Conservation (phyloP, 2,329 filamentous ascomycete species). For the Plectosphaerella sp. region DNA sequence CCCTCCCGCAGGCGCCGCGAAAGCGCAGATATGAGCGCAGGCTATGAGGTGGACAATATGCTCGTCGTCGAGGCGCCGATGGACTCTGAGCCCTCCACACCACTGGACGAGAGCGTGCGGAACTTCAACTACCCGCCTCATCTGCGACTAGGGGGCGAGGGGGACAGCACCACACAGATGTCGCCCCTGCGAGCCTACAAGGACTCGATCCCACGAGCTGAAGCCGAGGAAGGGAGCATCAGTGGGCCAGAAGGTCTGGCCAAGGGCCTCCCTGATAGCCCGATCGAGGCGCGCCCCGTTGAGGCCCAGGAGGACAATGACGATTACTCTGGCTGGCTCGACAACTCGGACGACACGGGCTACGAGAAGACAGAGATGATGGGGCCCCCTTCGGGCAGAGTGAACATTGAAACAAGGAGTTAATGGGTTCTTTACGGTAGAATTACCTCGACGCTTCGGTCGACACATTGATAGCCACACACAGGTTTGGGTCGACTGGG, state of each 20-base stretch:
- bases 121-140: slow-evolving; percentile 5
- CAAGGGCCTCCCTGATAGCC: slow-evolving; percentile 8
- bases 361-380: not conserved
- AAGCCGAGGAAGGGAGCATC: not conserved
- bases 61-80: slow-evolving; percentile 62
- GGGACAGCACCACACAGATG: not conserved
- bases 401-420: too few relatives aligned
- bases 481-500: too few relatives aligned
- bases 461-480: too few relatives aligned
- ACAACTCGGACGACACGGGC: slow-evolving; percentile 14
- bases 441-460: too few relatives aligned
- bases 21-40: slow-evolving; percentile 24
- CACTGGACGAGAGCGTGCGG: slow-evolving; percentile 27
- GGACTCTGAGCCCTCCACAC: slow-evolving; percentile 56
- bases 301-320: slow-evolving; percentile 22
- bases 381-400: too few relatives aligned
- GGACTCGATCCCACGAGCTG: not conserved
- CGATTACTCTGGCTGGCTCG: slow-evolving; percentile 31
- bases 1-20: slow-evolving; percentile 39
- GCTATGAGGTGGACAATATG: slow-evolving; percentile 43
- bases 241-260: not conserved
- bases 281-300: slow-evolving; percentile 12
- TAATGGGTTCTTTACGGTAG: too few relatives aligned
- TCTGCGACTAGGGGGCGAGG: slow-evolving; percentile 2
- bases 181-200: not conserved